These are phyloP conservation scores for Ilyonectria robusta DNA, from an alignment of 2,329 filamentous ascomycete species.

Conservation along the genomic window DNA sequence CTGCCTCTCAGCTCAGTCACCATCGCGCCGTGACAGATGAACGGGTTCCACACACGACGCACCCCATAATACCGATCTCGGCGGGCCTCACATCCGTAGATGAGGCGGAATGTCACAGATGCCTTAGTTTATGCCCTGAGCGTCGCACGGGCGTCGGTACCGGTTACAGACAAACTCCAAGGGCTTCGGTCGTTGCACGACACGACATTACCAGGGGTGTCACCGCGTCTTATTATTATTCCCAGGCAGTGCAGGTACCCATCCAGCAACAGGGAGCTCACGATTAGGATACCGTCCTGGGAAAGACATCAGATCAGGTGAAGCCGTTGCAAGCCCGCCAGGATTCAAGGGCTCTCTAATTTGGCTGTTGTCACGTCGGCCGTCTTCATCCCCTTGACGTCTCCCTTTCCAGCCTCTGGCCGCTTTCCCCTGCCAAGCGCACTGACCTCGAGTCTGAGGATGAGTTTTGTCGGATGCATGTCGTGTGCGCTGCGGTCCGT, in stretches of 20 bases:
- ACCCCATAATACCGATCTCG: constrained; percentile 27
- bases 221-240: constrained; percentile 9
- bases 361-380: constrained; percentile 2
- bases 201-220: neutral
- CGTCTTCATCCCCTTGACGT: constrained; percentile 9
- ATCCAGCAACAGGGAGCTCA: constrained; percentile 3
- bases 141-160: neutral
- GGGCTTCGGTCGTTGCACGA: constrained; percentile 12
- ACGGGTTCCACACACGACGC: constrained; percentile 30
- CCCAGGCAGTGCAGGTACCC: neutral
- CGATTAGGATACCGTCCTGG: constrained; percentile 25
- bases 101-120: constrained; percentile 14
- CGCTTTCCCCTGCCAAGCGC: constrained; percentile 11
- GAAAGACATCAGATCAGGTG: constrained; percentile 9
- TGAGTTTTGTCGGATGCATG: constrained; percentile 5
- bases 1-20: constrained; percentile 24
- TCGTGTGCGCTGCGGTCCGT: constrained; percentile 17
- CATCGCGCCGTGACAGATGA: constrained; percentile 32
- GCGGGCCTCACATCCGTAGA: constrained; percentile 15
- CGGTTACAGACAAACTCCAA: constrained; percentile 2
- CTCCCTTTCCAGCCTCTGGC: constrained; percentile 15
- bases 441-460: constrained; percentile 7
- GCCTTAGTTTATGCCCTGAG: constrained; percentile 10
- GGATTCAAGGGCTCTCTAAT: constrained; percentile 15
- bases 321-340: constrained; percentile 10